Percentiles rank a stretch among this genome's conserved stretches.
Evolutionary conservation across 345 rosid species (phyloP).

Genomic region (Pugionium cornutum): DNA sequence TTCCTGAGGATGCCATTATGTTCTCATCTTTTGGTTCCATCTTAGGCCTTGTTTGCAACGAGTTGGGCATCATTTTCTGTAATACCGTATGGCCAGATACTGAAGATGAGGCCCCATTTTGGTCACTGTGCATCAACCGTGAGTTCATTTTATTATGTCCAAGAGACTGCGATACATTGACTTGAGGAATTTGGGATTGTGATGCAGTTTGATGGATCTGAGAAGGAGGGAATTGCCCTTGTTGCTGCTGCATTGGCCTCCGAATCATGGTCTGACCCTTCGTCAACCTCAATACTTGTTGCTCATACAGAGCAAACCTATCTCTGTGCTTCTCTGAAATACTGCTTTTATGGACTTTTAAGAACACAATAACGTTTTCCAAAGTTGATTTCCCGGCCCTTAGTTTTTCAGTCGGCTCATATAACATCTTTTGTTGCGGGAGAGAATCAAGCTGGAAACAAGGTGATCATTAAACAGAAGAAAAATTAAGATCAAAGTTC

Average conservation of each 20-base stretch:
- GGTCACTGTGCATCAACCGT: conserved; percentile 42
- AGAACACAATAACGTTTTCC: conserved; percentile 32
- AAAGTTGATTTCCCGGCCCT: conserved; percentile 24
- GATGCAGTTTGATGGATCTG: conserved; percentile 45
- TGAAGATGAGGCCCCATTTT: conserved; percentile 42
- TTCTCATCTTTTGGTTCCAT: conserved; percentile 51
- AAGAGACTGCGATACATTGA: conserved; percentile 16
- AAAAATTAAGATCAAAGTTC: background rate
- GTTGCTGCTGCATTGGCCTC: conserved; percentile 47
- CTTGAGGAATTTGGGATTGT: conserved; percentile 52
- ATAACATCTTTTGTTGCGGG: conserved; percentile 34
- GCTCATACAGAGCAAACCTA: conserved; percentile 38
- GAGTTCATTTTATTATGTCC: conserved; percentile 53
- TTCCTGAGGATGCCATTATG: conserved; percentile 46
- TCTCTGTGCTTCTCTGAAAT: conserved; percentile 44
- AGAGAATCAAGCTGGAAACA: conserved; percentile 41
- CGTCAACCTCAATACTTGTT: conserved; percentile 27
- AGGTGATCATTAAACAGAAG: background rate
- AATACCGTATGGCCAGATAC: conserved; percentile 47
- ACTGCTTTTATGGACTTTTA: conserved; percentile 32
- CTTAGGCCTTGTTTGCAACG: conserved; percentile 42
- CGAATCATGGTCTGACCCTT: conserved; percentile 19
- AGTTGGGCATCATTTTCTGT: conserved; percentile 45
- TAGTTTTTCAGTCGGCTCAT: conserved; percentile 35
- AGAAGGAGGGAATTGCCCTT: conserved; percentile 44